These are phyloP conservation scores for Fraxinus baroniana DNA, from an alignment of 305 asterid species.

Conservation along the genomic window DNA sequence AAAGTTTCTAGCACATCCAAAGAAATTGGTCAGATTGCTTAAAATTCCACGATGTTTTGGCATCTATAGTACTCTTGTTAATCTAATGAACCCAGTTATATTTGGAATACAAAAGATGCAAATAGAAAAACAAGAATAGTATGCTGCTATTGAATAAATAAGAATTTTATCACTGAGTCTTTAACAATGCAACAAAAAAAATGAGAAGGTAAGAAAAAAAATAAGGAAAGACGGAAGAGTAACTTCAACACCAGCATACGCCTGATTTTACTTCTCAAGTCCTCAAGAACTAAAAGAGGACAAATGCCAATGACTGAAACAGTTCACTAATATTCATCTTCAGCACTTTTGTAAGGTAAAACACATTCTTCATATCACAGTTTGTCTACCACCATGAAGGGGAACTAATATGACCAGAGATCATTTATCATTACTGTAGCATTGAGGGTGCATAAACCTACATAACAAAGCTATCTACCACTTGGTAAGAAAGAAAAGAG, in stretches of 20 bases:
- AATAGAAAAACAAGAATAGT: neutral
- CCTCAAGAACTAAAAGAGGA: neutral
- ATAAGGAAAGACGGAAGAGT: neutral
- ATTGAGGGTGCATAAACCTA: neutral
- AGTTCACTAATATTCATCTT: conserved; percentile 2
- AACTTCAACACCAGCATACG: neutral
- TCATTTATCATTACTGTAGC: neutral
- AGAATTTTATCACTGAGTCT: conserved; percentile 15
- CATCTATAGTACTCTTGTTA: neutral
- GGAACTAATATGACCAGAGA: neutral
- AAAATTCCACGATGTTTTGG: neutral
- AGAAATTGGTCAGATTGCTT: neutral
- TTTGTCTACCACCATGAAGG: conserved; percentile 15
- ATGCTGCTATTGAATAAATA: neutral
- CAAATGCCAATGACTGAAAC: conserved; percentile 6
- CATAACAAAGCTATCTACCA: neutral
- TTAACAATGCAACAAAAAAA: conserved; percentile 11
- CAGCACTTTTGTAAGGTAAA: neutral
- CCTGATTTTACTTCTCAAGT: neutral
- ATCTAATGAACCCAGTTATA: neutral
- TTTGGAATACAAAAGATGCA: neutral
- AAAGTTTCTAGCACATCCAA: neutral
- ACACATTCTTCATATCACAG: neutral
- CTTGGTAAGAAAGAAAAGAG: neutral
- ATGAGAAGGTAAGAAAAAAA: conserved; percentile 4